Evolutionary conservation across 2,329 filamentous ascomycete species (phyloP).

Genomic region (Xylaria sp.): DNA sequence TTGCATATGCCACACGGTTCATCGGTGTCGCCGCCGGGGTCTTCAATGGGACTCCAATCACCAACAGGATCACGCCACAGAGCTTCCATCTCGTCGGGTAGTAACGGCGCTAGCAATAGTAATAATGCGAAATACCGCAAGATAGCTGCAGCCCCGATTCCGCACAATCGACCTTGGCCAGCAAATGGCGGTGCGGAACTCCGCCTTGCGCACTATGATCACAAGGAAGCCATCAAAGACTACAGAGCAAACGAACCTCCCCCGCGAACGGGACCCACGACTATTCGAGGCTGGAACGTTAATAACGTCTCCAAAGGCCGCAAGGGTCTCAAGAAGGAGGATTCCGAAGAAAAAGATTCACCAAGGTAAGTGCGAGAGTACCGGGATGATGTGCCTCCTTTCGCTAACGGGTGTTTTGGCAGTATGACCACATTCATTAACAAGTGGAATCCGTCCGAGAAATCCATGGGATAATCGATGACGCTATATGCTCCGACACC

Average conservation of each 20-base stretch:
- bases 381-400: neutral
- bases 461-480: constrained; percentile 29
- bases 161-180: constrained; percentile 61
- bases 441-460: constrained; percentile 47
- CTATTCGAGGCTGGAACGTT: constrained; percentile 67
- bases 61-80: constrained; percentile 48
- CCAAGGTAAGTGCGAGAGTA: constrained; percentile 43
- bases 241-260: constrained; percentile 65
- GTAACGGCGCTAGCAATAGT: constrained; percentile 33
- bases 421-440: constrained; percentile 46
- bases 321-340: constrained; percentile 47
- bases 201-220: constrained; percentile 67
- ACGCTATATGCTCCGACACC: neutral
- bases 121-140: constrained; percentile 62
- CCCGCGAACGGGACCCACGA: constrained; percentile 65
- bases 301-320: constrained; percentile 54
- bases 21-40: constrained; percentile 44
- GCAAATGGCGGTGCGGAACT: constrained; percentile 60
- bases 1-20: constrained; percentile 43
- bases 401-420: constrained; percentile 31
- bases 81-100: constrained; percentile 48
- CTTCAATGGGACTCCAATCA: constrained; percentile 43
- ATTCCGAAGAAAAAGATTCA: constrained; percentile 49
- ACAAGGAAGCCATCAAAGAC: constrained; percentile 66
- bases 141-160: constrained; percentile 67